Conservation (phyloP, 768 basidiomycete species). For the Kwoniella bestiolae region DNA sequence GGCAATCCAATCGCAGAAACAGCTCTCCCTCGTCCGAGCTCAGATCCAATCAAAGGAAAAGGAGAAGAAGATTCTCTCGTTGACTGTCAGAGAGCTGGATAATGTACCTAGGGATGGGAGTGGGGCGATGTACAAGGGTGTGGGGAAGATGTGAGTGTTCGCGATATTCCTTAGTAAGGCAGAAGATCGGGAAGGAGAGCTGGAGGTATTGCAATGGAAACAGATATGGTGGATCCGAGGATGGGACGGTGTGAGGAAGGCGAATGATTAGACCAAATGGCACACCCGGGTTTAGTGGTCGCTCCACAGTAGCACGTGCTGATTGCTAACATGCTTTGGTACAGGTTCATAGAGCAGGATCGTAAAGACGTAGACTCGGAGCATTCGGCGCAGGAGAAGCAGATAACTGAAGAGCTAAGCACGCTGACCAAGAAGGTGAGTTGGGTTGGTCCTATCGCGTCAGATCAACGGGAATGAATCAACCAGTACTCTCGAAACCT, state of each 20-base stretch:
- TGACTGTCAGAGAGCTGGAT: slow-evolving; percentile 82
- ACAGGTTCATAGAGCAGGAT: slow-evolving; percentile 88
- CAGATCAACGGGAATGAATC: too few relatives aligned
- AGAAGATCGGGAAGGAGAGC: too few relatives aligned
- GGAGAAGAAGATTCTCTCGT: slow-evolving; percentile 83
- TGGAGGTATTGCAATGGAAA: too few relatives aligned
- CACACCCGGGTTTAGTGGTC: too few relatives aligned
- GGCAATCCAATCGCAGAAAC: slow-evolving; percentile 79
- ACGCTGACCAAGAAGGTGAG: slow-evolving; percentile 83
- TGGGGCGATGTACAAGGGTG: slow-evolving; percentile 87
- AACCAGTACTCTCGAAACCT: too few relatives aligned
- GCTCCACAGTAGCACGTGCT: too few relatives aligned
- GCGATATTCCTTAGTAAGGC: too few relatives aligned
- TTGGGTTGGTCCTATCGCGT: background rate
- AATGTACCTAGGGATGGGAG: slow-evolving; percentile 66
- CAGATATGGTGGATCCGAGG: too few relatives aligned
- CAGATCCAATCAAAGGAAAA: slow-evolving; percentile 81
- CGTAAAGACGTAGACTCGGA: slow-evolving; percentile 77
- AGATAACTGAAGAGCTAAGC: slow-evolving; percentile 78
- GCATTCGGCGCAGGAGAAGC: slow-evolving; percentile 76
- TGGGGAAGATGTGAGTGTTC: slow-evolving; percentile 95
- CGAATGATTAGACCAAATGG: too few relatives aligned
- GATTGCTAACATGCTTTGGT: too few relatives aligned
- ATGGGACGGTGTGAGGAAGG: too few relatives aligned
- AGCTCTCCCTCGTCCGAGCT: slow-evolving; percentile 72